These are phyloP conservation scores for Aspergillus egyptiacus DNA, from an alignment of 495 filamentous ascomycete species.

Conservation along the genomic window DNA sequence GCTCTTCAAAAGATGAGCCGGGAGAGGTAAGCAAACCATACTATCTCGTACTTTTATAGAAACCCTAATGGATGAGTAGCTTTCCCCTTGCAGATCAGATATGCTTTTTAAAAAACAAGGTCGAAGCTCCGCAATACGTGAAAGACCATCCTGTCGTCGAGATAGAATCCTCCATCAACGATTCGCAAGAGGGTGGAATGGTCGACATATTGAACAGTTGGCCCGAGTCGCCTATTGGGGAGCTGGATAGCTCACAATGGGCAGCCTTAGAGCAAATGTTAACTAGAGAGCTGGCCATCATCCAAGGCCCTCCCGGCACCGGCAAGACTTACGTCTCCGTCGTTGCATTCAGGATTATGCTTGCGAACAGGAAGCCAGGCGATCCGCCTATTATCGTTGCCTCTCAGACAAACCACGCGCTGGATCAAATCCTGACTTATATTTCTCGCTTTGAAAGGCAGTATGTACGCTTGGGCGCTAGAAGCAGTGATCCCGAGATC, in stretches of 20 bases:
- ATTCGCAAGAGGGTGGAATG: constrained; percentile 17
- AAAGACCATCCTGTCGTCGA: constrained; percentile 39
- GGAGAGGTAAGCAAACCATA: constrained; percentile 46
- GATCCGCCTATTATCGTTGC: constrained; percentile 72
- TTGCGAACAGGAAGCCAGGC: constrained; percentile 51
- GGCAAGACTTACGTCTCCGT: constrained; percentile 82
- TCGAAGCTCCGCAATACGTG: constrained; percentile 47
- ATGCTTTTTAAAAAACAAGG: constrained; percentile 42
- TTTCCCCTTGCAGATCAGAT: constrained; percentile 61
- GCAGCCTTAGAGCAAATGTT: constrained; percentile 63
- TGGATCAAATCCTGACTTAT: constrained; percentile 75
- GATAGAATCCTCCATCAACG: constrained; percentile 33
- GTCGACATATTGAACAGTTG: constrained; percentile 46
- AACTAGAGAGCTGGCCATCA: constrained; percentile 65
- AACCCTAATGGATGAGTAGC: constrained; percentile 25
- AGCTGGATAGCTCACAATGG: constrained; percentile 65
- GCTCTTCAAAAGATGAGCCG: constrained; percentile 65
- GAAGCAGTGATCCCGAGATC: constrained; percentile 58
- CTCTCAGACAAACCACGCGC: constrained; percentile 88
- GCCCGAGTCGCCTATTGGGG: constrained; percentile 41
- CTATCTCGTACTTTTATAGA: constrained; percentile 10
- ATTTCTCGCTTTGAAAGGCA: constrained; percentile 58
- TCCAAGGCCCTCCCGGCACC: constrained; percentile 90
- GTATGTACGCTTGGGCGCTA: constrained; percentile 73
- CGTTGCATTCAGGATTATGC: constrained; percentile 59